Conservation (phyloP, 2,329 filamentous ascomycete genomes). For the Apiospora saccharicola region DNA sequence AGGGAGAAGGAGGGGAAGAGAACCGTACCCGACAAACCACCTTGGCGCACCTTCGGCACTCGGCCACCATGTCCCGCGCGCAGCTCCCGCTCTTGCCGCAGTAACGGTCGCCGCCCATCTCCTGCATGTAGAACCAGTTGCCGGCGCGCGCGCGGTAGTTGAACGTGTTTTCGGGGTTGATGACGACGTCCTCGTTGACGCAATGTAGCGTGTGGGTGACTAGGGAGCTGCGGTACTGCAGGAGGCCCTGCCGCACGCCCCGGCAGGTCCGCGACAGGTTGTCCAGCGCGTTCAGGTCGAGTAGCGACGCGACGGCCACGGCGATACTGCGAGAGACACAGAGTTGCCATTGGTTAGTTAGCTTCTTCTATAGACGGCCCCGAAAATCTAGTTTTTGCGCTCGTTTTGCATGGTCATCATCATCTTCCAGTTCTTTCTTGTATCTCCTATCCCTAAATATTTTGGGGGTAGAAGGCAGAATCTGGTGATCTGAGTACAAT, state of each 20-base stretch:
- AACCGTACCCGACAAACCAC: slow-evolving; percentile 81
- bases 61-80: slow-evolving; percentile 85
- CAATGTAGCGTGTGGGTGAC: slow-evolving; percentile 81
- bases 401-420: not conserved
- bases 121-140: slow-evolving; percentile 67
- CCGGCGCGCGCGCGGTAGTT: slow-evolving; percentile 64
- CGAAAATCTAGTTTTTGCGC: too few species aligned
- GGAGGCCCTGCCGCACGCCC: slow-evolving; percentile 76
- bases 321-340: slow-evolving; percentile 68
- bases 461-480: not conserved
- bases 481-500: not conserved
- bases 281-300: slow-evolving; percentile 89
- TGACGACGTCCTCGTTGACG: slow-evolving; percentile 69
- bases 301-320: slow-evolving; percentile 74
- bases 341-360: slow-evolving; percentile 27
- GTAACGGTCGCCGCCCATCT: slow-evolving; percentile 55
- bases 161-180: slow-evolving; percentile 63
- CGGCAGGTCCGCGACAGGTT: slow-evolving; percentile 83
- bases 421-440: not conserved
- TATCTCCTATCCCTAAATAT: too few species aligned
- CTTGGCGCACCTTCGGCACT: slow-evolving; percentile 79
- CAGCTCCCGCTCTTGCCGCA: slow-evolving; percentile 78
- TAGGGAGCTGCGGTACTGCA: slow-evolving; percentile 79
- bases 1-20: not conserved
- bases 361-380: slow-evolving; percentile 28